Evolutionary conservation across 139 green algal species (phyloP), one percentile per base, ranked within the genome.

Genomic region (Chlorella sp.): DNA sequence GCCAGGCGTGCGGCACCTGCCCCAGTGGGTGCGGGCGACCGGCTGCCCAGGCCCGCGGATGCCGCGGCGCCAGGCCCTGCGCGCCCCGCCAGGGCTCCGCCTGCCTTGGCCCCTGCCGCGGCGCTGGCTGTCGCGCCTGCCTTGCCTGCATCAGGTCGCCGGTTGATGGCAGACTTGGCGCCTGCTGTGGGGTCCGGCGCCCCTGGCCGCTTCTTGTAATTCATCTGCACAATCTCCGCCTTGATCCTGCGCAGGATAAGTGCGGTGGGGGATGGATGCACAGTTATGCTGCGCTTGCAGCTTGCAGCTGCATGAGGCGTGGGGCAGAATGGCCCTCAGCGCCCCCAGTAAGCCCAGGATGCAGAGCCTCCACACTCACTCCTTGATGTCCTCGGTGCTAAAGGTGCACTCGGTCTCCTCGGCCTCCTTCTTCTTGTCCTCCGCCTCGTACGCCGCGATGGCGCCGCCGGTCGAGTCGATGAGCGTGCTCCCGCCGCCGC

Each of bases 371-470:
- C 20, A 27, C 55, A 72, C 67, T 49, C 67, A 72, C 67, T 72
- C 67, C 29, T 72, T 72, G 14, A 6, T 14, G 49, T 91, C 84
- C 29, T 91, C 86, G 2, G 62, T 42, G 20, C 69, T 49, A 35
- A 91, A 79, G 6, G 49, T 80, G 27, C 80, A 74, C 31, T 80
- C 71, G 31, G 69, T 33, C 49, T 88, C 84, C 71, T 85, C 83
- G 65, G 82, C 77, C 55, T 86, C 77, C 35, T 83, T 87, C 17
- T 65, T 51, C 33, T 60, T 42, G 70, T 90, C 86, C 42, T 80
- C 67, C 0, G 64, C 74, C 36, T 90, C 84, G 70, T 73, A 86
- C 23, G 55, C 35, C 31, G 35, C 49, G 24, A 62, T 33, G 2
- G 67, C 70, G 29, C 68, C 60, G 6, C 62, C 60, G 1, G 3